Conservation (phyloP, 371 early-diverging fungal genomes). For the Apophysomyces elegans region DNA sequence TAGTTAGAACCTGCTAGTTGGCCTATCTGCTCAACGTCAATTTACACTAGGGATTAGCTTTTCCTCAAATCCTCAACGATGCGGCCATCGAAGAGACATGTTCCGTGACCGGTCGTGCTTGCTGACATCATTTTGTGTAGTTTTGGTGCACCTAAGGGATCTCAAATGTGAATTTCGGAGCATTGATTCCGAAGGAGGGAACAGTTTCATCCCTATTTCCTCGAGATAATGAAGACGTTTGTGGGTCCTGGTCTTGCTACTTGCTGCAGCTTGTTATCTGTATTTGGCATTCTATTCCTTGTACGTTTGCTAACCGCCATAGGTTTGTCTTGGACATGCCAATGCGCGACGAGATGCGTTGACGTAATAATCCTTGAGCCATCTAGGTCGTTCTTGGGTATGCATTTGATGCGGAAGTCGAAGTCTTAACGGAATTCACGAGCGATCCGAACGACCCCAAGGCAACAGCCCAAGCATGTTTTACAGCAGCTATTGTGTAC, state of each 20-base stretch:
- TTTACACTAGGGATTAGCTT: too few species aligned
- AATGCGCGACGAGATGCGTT: not conserved
- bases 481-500: constrained; percentile 71
- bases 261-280: constrained; percentile 36
- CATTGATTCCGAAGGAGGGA: too few species aligned
- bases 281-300: constrained; percentile 40
- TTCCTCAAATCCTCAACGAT: too few species aligned
- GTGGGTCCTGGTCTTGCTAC: constrained; percentile 36
- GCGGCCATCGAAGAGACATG: too few species aligned
- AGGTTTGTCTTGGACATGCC: not conserved
- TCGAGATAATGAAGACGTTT: constrained; percentile 36
- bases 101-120: too few species aligned
- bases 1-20: too few species aligned
- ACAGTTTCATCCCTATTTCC: not conserved
- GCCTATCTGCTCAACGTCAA: too few species aligned
- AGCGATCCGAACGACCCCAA: constrained; percentile 69
- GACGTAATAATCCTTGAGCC: not conserved
- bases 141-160: too few species aligned
- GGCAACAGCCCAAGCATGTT: constrained; percentile 68
- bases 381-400: constrained; percentile 60
- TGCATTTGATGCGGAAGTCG: constrained; percentile 67
- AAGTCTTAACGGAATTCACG: constrained; percentile 64
- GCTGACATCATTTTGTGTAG: too few species aligned
- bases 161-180: too few species aligned
- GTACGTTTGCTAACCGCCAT: constrained; percentile 20